Percentiles rank a stretch among this genome's conserved stretches.
phyloP scores from a whole-genome alignment of 2,329 filamentous ascomycete species.

The Paecilomyces niveus region DNA sequence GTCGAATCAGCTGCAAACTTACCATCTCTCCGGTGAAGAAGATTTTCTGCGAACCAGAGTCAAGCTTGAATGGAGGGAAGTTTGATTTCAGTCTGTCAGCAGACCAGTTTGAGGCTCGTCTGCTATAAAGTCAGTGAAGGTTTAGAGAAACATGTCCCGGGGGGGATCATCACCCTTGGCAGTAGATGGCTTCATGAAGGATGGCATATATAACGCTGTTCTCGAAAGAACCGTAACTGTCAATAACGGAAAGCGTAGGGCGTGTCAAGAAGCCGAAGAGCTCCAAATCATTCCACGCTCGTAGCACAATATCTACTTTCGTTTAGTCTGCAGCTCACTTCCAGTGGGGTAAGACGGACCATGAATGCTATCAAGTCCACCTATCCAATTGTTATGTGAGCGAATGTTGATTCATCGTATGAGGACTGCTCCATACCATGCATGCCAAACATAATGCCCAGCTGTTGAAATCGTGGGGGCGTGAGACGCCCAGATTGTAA shows the following conservation, averaged over 20 bases:
- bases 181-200: slow-evolving; percentile 84
- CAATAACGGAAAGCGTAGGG: slow-evolving; percentile 62
- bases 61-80: slow-evolving; percentile 41
- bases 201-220: slow-evolving; percentile 75
- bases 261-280: slow-evolving; percentile 69
- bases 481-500: slow-evolving; percentile 68
- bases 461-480: slow-evolving; percentile 63
- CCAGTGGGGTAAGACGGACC: slow-evolving; percentile 24
- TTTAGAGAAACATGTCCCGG: neutral
- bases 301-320: slow-evolving; percentile 54
- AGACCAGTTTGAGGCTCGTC: slow-evolving; percentile 64
- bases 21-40: slow-evolving; percentile 88
- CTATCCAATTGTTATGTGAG: slow-evolving; percentile 20
- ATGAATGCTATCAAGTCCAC: slow-evolving; percentile 69
- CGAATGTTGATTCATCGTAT: neutral
- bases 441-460: slow-evolving; percentile 71
- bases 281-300: slow-evolving; percentile 64
- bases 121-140: slow-evolving; percentile 10
- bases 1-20: slow-evolving; percentile 5
- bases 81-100: slow-evolving; percentile 42
- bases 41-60: slow-evolving; percentile 46
- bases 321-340: slow-evolving; percentile 2
- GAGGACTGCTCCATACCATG: slow-evolving; percentile 47
- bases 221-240: slow-evolving; percentile 64
- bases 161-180: slow-evolving; percentile 45